These are phyloP conservation scores for Puccinia triticina DNA, from an alignment of 1,284 basidiomycete genomes.

Conservation along the genomic window DNA sequence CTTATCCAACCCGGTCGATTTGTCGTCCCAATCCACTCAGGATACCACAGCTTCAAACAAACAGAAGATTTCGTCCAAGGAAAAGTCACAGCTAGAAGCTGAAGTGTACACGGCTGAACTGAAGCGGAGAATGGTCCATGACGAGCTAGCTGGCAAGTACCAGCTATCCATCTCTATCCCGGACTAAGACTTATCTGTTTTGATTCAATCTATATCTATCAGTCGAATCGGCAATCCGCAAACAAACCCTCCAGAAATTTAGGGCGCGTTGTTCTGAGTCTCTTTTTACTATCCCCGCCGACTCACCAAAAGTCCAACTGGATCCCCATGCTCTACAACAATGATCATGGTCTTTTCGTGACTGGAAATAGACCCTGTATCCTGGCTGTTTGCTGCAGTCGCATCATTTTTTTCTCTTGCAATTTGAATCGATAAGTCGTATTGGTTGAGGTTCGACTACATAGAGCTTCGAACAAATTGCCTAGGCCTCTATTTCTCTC, in stretches of 20 bases:
- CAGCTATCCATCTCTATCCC: neutral
- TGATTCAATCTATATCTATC: neutral
- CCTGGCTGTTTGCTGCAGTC: too few species aligned
- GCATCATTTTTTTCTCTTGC: neutral
- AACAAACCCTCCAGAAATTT: slow-evolving; percentile 44
- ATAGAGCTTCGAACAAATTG: too few species aligned
- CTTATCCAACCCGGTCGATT: neutral
- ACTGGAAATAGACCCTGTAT: neutral
- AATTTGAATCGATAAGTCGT: too few species aligned
- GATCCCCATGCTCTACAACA: neutral
- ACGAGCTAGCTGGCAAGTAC: slow-evolving; percentile 25
- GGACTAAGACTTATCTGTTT: too few species aligned
- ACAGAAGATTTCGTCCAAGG: neutral
- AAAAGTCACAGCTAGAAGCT: neutral
- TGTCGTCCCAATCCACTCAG: neutral
- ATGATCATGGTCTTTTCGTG: neutral
- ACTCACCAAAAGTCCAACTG: slow-evolving; percentile 12
- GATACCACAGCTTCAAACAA: neutral
- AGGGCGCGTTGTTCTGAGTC: slow-evolving; percentile 6
- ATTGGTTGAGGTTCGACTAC: too few species aligned
- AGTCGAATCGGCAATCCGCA: slow-evolving; percentile 38
- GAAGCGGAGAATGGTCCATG: slow-evolving; percentile 22
- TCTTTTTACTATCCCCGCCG: slow-evolving; percentile 12
- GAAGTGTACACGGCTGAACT: slow-evolving; percentile 17
- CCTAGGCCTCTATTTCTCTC: too few species aligned